Base-by-base conservation (phyloP, 495 filamentous ascomycete species). In the Podospora didyma region DNA sequence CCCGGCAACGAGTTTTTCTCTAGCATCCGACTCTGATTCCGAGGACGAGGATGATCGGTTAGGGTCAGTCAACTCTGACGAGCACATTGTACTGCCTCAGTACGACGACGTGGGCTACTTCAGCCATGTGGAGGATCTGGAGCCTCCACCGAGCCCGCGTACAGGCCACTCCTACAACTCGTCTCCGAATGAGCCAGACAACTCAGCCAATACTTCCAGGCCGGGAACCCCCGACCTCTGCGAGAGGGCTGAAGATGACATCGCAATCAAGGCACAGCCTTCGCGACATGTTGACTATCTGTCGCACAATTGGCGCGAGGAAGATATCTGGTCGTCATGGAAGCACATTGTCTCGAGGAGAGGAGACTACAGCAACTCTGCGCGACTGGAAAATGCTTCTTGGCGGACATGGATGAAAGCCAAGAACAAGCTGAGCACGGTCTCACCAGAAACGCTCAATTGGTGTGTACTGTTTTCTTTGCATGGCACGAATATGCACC, bases 311-410 rank as follows among this genome's bases (percentile, higher is more conserved):
- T 98, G 94, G 94, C 84, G 82, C 42, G 93, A 97, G 73, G 93
- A 97, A 71, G 94, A 98, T 71, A 95, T 98, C 11, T 98, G 94
- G 94, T 82, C 89, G 14, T 97, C 93, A 2, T 98, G 94, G 94
- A 85, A 90, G 56, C 90, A 93, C 72, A 90, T 98, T 62, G 86
- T 92, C 39, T 81, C 85, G 12, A 88, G 87, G 58, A 80, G 85
- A 65, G 84, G 82, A 24, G 79, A 88, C 44, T 96, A 95, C 62
- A 87, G 78, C 59, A 91, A 98, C 65, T 79, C 88, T 23, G 83
- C 86, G 10, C 79, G 94, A 51, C 70, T 98, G 49, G 94, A 98
- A 69, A 98, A 98, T 74, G 94, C 94, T 4, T 96, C 93, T 3
- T 98, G 94, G 94, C 80, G 94, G 64, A 94, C 92, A n/a, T 98